Conservation (phyloP, 371 early-diverging fungal genomes). For the Apophysomyces trapeziformis region DNA sequence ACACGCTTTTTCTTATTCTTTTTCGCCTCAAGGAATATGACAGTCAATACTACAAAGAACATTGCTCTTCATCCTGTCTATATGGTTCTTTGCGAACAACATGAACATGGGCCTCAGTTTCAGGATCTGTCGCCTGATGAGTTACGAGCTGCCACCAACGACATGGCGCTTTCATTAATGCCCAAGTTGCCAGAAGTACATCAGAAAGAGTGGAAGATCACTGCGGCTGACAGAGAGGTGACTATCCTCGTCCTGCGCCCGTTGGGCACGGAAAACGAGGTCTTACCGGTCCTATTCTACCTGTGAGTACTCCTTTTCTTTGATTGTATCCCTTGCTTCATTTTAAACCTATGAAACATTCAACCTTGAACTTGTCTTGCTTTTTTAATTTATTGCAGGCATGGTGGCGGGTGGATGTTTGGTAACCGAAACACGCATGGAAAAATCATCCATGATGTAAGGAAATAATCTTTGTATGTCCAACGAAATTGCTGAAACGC, state of each 20-base stretch:
- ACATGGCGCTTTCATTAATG: too few relatives aligned
- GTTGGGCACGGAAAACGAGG: constrained; percentile 18
- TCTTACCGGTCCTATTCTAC: constrained; percentile 23
- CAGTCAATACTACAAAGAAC: too few relatives aligned
- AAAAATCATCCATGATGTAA: constrained; percentile 25
- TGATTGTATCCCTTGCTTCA: neutral
- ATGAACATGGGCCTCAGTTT: too few relatives aligned
- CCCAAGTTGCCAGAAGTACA: constrained; percentile 6
- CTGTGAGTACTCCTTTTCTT: constrained; percentile 14
- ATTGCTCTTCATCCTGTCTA: too few relatives aligned
- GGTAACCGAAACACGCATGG: constrained; percentile 23
- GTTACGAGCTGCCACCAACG: too few relatives aligned
- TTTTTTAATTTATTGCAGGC: constrained; percentile 4
- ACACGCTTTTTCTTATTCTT: too few relatives aligned
- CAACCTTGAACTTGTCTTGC: neutral
- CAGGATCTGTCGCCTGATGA: too few relatives aligned
- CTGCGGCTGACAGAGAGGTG: neutral
- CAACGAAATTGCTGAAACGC: neutral
- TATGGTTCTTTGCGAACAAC: too few relatives aligned
- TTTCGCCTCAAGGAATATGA: too few relatives aligned
- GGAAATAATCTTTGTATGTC: neutral
- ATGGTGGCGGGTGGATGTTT: constrained; percentile 21
- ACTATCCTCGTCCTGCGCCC: constrained; percentile 19
- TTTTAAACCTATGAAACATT: neutral
- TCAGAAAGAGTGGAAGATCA: neutral